Evolutionary conservation across 306 rosid genomes (phyloP).

Genomic region (Trifolium pratense): DNA sequence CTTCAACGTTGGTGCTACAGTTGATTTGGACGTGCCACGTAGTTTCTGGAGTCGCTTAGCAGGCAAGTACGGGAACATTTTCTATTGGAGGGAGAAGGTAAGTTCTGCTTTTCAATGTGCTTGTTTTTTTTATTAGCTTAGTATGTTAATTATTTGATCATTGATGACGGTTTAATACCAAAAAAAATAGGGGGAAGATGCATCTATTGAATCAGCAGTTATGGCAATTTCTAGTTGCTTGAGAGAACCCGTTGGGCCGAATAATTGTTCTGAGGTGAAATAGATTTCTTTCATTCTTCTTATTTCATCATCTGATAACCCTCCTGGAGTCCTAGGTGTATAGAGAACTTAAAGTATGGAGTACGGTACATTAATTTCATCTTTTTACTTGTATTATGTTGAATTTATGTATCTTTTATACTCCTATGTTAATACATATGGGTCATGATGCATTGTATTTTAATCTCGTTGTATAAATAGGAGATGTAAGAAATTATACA

Average conservation of each 20-base stretch:
- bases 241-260: slow-evolving; percentile 84
- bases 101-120: not conserved
- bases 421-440: slow-evolving; percentile 28
- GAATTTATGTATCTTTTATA: slow-evolving; percentile 26
- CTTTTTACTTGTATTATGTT: slow-evolving; percentile 20
- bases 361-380: slow-evolving; percentile 2
- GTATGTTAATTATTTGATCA: slow-evolving; percentile 5
- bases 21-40: slow-evolving; percentile 89
- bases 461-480: slow-evolving; percentile 1
- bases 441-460: slow-evolving; percentile 38
- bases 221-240: slow-evolving; percentile 87
- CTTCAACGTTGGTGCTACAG: slow-evolving; percentile 86
- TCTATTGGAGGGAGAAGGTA: slow-evolving; percentile 97
- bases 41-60: slow-evolving; percentile 98
- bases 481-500: slow-evolving; percentile 27
- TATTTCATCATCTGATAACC: slow-evolving; percentile 12
- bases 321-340: not conserved
- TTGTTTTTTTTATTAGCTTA: not conserved
- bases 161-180: slow-evolving; percentile 13
- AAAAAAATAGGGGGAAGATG: slow-evolving; percentile 86
- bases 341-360: slow-evolving; percentile 15
- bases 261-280: slow-evolving; percentile 86
- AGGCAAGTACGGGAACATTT: slow-evolving; percentile 90
- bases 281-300: slow-evolving; percentile 40
- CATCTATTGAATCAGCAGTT: slow-evolving; percentile 91